These are phyloP conservation scores for Rhodotorula glutinis DNA, from an alignment of 1,284 basidiomycete species.

Conservation along the genomic window DNA sequence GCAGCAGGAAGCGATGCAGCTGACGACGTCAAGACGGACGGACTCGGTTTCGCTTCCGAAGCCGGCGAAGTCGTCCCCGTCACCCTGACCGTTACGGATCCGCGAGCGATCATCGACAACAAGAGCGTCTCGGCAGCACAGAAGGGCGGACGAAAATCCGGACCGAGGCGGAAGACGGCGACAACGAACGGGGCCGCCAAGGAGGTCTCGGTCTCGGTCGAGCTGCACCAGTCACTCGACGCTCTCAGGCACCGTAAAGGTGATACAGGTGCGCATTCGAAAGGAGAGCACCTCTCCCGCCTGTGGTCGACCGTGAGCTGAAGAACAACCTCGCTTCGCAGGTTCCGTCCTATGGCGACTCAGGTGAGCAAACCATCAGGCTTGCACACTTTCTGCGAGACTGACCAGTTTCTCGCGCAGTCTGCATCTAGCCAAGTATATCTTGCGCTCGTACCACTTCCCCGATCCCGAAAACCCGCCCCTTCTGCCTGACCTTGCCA, in stretches of 20 bases:
- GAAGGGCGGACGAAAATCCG: background rate
- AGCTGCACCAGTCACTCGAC: conserved; percentile 29
- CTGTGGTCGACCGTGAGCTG: background rate
- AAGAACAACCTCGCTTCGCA: background rate
- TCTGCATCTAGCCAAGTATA: conserved; percentile 22
- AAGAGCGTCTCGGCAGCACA: background rate
- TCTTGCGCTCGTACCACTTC: conserved; percentile 26
- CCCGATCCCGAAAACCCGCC: conserved; percentile 12
- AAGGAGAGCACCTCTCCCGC: background rate
- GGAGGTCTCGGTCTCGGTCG: conserved; percentile 24
- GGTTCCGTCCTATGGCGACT: conserved; percentile 38
- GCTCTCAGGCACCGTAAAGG: conserved; percentile 29
- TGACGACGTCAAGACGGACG: background rate
- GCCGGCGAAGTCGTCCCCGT: conserved; percentile 20
- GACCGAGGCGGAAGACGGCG: background rate
- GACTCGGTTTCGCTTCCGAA: conserved; percentile 15
- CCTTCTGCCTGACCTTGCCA: conserved; percentile 9
- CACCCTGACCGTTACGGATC: conserved; percentile 4
- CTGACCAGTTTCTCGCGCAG: background rate
- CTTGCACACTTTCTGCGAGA: background rate
- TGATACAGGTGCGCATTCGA: conserved; percentile 26
- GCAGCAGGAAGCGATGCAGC: background rate
- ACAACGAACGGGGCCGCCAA: background rate
- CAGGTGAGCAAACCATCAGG: conserved; percentile 1
- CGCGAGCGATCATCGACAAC: background rate